These are phyloP conservation scores for Piper betle DNA, from an alignment of 164 flowering plant species.

Conservation along the genomic window DNA sequence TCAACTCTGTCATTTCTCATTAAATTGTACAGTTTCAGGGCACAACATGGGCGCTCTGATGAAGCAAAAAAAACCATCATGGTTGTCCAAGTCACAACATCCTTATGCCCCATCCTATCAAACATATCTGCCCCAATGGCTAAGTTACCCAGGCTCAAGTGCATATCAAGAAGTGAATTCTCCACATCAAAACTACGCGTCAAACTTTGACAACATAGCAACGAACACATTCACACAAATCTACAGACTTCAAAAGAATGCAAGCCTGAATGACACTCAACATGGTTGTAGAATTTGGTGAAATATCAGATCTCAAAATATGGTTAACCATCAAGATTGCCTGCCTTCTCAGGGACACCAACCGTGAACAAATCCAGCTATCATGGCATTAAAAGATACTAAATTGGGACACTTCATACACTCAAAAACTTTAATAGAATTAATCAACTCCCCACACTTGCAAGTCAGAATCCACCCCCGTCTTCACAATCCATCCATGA, in stretches of 20 bases:
- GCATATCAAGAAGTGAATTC: slow-evolving; percentile 28
- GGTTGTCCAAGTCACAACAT: slow-evolving; percentile 28
- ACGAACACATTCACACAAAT: slow-evolving; percentile 16
- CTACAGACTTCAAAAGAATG: slow-evolving; percentile 9
- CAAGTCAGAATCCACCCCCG: slow-evolving; percentile 12
- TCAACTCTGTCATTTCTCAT: slow-evolving; percentile 14
- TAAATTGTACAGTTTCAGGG: slow-evolving; percentile 13
- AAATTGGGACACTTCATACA: slow-evolving; percentile 14
- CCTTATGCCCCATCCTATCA: slow-evolving; percentile 18
- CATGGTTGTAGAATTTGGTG: slow-evolving; percentile 17
- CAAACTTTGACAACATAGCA: slow-evolving; percentile 16
- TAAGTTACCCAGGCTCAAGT: slow-evolving; percentile 20
- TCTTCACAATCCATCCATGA: slow-evolving; percentile 20
- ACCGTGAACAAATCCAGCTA: slow-evolving; percentile 18
- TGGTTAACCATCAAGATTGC: slow-evolving; percentile 11
- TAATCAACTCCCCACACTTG: slow-evolving; percentile 17
- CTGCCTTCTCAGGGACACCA: slow-evolving; percentile 18
- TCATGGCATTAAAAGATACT: slow-evolving; percentile 22
- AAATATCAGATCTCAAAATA: slow-evolving; percentile 10
- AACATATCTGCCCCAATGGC: slow-evolving; percentile 15
- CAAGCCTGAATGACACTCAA: slow-evolving; percentile 17
- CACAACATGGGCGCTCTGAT: slow-evolving; percentile 13
- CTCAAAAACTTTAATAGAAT: slow-evolving; percentile 16
- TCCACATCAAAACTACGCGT: slow-evolving; percentile 9
- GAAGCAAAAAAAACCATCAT: slow-evolving; percentile 22